Conservation (phyloP, 495 filamentous ascomycete species). For the Penicillium pancosmium region DNA sequence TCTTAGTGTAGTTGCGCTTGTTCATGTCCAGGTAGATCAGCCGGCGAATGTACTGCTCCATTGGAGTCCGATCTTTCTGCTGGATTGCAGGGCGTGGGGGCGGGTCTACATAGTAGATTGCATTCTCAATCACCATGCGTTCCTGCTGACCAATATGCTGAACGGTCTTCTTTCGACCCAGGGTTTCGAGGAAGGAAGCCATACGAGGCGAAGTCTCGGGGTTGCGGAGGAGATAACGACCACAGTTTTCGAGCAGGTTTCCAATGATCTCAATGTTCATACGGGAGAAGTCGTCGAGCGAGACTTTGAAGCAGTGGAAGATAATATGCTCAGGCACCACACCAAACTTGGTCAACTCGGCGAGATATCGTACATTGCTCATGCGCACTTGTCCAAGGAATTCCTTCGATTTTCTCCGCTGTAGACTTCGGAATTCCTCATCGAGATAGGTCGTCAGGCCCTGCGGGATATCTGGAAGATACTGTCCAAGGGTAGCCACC, state of each 20-base stretch:
- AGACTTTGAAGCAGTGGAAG: conserved; percentile 97
- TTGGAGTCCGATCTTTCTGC: conserved; percentile 92
- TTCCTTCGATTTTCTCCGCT: conserved; percentile 98
- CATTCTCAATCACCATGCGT: conserved; percentile 97
- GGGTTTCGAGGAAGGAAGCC: conserved; percentile 89
- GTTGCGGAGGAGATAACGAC: conserved; percentile 90
- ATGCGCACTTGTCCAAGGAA: conserved; percentile 92
- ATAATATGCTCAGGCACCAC: conserved; percentile 98
- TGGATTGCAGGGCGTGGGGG: conserved; percentile 91
- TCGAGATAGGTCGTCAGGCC: conserved; percentile 93
- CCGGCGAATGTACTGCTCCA: conserved; percentile 89
- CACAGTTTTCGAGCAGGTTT: conserved; percentile 96
- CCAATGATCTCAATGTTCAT: conserved; percentile 99
- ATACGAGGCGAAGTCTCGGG: conserved; percentile 92
- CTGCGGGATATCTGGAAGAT: conserved; percentile 90
- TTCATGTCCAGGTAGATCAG: conserved; percentile 91
- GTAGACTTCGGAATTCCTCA: conserved; percentile 94
- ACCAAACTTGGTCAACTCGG: conserved; percentile 96
- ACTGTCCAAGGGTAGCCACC: conserved; percentile 89
- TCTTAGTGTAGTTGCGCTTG: conserved; percentile 89
- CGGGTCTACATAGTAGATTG: conserved; percentile 96
- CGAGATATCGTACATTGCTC: conserved; percentile 94
- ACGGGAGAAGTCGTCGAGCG: conserved; percentile 94
- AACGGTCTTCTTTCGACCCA: conserved; percentile 93
- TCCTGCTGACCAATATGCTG: conserved; percentile 96